Conservation (phyloP, 2,329 filamentous ascomycete species). For the Ceratocystis colombiana region DNA sequence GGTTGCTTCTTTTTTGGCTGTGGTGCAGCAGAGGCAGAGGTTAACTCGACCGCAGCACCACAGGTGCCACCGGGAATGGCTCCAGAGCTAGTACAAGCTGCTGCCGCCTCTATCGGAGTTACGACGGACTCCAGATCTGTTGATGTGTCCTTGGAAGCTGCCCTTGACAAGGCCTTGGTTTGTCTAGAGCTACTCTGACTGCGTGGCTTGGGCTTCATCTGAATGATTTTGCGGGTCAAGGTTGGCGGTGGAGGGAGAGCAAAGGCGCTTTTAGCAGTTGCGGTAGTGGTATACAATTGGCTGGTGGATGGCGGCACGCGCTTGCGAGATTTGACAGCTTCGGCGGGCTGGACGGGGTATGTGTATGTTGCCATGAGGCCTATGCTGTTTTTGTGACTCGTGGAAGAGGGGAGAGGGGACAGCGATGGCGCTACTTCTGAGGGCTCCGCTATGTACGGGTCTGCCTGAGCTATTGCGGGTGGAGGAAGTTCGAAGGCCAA, state of each 20-base stretch:
- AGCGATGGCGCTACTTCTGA: neutral
- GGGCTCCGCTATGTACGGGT: constrained; percentile 38
- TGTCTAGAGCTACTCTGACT: constrained; percentile 22
- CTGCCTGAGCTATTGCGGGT: constrained; percentile 50
- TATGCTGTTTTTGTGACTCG: constrained; percentile 10
- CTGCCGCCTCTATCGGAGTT: constrained; percentile 9
- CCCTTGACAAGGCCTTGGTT: neutral
- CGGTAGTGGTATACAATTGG: constrained; percentile 34
- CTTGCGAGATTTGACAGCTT: constrained; percentile 45
- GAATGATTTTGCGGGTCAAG: constrained; percentile 88
- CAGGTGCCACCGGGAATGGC: no score
- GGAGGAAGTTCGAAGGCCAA: constrained; percentile 66
- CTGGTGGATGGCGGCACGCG: constrained; percentile 38
- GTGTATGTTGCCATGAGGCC: constrained; percentile 28
- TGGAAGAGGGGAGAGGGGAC: neutral
- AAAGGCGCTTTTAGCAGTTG: constrained; percentile 51
- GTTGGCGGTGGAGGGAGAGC: constrained; percentile 85
- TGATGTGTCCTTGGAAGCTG: constrained; percentile 22
- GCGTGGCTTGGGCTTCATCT: constrained; percentile 65
- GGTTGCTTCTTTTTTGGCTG: constrained; percentile 64
- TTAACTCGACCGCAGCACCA: constrained; percentile 1
- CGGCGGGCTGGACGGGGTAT: constrained; percentile 42
- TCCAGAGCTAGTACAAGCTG: neutral
- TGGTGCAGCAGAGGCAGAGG: constrained; percentile 16
- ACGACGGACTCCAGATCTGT: neutral